Conservation (phyloP, 2,329 filamentous ascomycete species). For the Emericellopsis cladophorae region DNA sequence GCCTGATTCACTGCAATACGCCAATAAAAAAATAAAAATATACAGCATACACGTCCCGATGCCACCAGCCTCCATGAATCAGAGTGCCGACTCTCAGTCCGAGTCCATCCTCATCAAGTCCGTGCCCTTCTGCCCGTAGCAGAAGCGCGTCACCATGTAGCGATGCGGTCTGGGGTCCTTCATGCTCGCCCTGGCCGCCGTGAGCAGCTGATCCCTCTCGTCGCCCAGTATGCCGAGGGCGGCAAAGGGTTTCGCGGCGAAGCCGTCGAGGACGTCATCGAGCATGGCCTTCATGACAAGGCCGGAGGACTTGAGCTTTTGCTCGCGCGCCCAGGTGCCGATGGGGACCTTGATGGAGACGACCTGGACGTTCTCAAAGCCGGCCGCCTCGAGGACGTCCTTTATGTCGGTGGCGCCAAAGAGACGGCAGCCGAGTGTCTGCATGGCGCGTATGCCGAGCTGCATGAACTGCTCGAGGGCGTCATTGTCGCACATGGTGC, state of each 20-base stretch:
- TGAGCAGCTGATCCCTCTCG: conserved; percentile 19
- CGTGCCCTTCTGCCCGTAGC: conserved; percentile 26
- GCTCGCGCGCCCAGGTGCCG: conserved; percentile 28
- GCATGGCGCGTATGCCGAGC: conserved; percentile 15
- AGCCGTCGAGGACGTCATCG: conserved; percentile 25
- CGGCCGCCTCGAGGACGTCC: conserved; percentile 21
- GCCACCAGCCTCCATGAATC: no score
- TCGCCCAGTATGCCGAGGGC: conserved; percentile 20
- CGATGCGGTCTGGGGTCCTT: conserved; percentile 22
- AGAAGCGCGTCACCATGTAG: conserved; percentile 28
- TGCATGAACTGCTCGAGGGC: conserved; percentile 20
- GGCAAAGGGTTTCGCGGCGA: conserved; percentile 26
- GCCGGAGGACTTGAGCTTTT: conserved; percentile 25
- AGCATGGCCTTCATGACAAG: conserved; percentile 29
- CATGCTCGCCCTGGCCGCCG: conserved; percentile 17
- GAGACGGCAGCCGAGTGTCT: conserved; percentile 23
- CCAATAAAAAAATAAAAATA: no score
- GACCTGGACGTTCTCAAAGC: conserved; percentile 30
- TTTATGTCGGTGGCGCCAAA: conserved; percentile 18
- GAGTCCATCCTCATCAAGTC: not conserved
- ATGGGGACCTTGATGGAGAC: conserved; percentile 31
- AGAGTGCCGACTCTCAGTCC: no score
- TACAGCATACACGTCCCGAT: no score
- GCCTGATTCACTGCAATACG: no score
- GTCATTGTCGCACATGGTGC: conserved; percentile 26